phyloP scores from a whole-genome alignment of 2,329 filamentous ascomycete species.

The Trichoderma sp. region DNA sequence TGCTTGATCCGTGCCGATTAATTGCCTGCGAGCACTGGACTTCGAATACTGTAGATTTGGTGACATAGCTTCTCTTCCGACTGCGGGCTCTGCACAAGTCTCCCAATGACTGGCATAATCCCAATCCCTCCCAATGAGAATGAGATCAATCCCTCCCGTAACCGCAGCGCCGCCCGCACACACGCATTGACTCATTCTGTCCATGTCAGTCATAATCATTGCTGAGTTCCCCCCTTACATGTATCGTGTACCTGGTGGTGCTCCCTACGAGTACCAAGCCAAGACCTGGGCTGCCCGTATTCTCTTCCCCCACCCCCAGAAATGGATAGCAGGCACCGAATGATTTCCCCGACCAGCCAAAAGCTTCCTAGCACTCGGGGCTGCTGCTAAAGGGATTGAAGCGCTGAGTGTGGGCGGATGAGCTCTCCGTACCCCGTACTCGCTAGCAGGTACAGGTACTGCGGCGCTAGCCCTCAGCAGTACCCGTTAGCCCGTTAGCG shows the following conservation, averaged over 20 bases:
- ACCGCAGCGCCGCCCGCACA: background rate
- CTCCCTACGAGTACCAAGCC: background rate
- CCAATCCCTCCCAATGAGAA: background rate
- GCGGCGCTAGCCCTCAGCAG: background rate
- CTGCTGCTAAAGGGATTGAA: background rate
- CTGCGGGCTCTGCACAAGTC: background rate
- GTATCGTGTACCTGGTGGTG: background rate
- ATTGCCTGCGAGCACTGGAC: background rate
- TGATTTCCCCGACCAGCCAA: background rate
- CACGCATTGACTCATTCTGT: background rate
- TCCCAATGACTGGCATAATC: background rate
- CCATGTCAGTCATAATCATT: background rate
- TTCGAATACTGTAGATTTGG: background rate
- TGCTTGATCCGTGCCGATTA: background rate
- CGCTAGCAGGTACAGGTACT: background rate
- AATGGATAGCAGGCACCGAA: background rate
- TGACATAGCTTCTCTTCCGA: background rate
- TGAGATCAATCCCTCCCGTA: background rate
- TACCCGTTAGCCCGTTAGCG: background rate
- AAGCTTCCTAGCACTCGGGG: background rate
- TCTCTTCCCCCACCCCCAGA: background rate
- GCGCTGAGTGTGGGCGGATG: background rate
- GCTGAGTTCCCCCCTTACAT: background rate
- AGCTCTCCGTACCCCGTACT: slow-evolving; percentile 3
- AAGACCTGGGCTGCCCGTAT: background rate